Evolutionary conservation across 2,329 filamentous ascomycete species (phyloP).

Genomic region (Plenodomus tracheiphilus): DNA sequence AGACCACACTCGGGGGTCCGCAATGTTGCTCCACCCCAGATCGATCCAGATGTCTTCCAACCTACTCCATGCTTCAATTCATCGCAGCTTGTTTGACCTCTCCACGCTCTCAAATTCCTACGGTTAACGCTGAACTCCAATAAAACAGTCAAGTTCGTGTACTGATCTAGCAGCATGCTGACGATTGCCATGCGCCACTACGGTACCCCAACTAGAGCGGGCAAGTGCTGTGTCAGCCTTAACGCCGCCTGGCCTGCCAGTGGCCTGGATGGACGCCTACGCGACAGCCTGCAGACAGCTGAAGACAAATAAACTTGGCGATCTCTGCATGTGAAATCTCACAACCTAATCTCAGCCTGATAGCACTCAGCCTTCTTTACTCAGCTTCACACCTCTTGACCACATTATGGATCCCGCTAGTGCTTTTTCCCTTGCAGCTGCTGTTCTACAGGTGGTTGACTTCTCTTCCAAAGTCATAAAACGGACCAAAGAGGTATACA

Average conservation of each 20-base stretch:
- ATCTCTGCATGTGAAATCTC: neutral
- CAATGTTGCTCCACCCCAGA: neutral
- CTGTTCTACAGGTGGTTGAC: constrained; percentile 4
- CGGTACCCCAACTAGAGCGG: too few species aligned
- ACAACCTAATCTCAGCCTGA: neutral
- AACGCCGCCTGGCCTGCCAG: neutral
- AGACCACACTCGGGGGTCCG: constrained; percentile 6
- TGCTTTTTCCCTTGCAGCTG: constrained; percentile 2
- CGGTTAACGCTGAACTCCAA: too few species aligned
- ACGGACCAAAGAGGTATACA: neutral
- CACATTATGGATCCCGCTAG: constrained; percentile 1
- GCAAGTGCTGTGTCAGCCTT: neutral
- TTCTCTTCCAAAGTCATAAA: constrained; percentile 1
- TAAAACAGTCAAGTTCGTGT: too few species aligned
- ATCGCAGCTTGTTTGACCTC: too few species aligned
- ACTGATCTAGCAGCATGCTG: too few species aligned
- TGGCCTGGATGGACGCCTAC: neutral
- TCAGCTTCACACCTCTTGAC: too few species aligned
- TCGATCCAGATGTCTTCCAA: neutral
- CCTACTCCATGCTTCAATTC: neutral
- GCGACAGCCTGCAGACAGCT: too few species aligned
- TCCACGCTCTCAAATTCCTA: neutral
- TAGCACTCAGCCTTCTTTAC: neutral
- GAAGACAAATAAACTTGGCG: too few species aligned
- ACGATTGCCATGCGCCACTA: too few species aligned